A percentile compares a stretch with the other conserved stretches of the same genome.
Conservation (phyloP, 306 rosid species). For the Fragaria vesca region DNA sequence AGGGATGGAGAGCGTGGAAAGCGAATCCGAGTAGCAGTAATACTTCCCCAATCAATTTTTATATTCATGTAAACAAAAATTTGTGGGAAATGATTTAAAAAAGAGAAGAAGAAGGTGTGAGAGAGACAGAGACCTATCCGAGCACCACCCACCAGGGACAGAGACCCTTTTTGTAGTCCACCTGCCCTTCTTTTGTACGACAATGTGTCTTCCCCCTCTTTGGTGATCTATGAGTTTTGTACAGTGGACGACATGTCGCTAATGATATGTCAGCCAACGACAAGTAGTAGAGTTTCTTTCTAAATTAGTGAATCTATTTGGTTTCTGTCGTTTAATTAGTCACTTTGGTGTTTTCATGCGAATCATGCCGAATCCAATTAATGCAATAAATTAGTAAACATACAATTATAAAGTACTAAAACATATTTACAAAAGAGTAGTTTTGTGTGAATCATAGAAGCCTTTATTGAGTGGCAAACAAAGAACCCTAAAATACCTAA, state of each 20-base stretch:
- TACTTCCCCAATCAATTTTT: background rate
- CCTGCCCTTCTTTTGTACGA: constrained; percentile 3
- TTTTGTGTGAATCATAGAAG: background rate
- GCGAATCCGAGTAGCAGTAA: constrained; percentile 35
- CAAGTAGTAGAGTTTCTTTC: background rate
- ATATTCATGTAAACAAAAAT: background rate
- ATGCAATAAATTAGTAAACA: no score
- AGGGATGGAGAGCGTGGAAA: constrained; percentile 57
- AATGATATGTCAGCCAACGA: background rate
- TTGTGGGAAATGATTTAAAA: background rate
- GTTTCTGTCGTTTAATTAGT: background rate
- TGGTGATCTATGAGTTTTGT: background rate
- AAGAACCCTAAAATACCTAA: background rate
- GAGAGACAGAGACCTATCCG: background rate
- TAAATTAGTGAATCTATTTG: background rate
- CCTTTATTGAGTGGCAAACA: no score
- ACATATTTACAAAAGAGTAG: background rate
- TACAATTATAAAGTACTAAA: background rate
- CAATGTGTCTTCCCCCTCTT: background rate
- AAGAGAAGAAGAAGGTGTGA: background rate
- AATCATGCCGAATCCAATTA: background rate
- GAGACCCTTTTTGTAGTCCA: constrained; percentile 2
- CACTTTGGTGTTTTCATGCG: background rate
- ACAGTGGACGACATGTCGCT: constrained; percentile 14
- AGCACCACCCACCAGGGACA: background rate